Base-by-base conservation (phyloP, 2,329 filamentous ascomycete species). In the Aschersonia sp. region DNA sequence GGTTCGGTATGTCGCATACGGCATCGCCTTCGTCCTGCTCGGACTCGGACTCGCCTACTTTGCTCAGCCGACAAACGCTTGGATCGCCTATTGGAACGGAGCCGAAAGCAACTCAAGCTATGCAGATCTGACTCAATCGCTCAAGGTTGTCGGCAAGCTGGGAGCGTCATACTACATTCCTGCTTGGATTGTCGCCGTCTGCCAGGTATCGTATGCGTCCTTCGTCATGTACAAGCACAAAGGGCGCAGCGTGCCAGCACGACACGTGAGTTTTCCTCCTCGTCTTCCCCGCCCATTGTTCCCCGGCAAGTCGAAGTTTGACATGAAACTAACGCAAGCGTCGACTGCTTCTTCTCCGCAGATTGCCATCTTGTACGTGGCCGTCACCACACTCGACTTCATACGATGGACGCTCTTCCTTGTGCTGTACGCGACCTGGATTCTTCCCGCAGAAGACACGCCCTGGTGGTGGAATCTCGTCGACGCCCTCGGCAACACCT, bases 151-250 rank as follows among this genome's bases (percentile, higher is more conserved):
- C 3, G 47, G 47, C 47, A 51, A 51, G 40, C 30, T 51, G 2
- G 47, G 49, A 10, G 49, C 47, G 5, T 45, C 42, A 9, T 47
- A 48, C 40, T 51, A 51, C 43, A 48, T 48, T 29, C 45, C 49
- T 10, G 45, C 45, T 7, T 51, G 49, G 49, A 46, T 41, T 3
- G 43, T 51, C 30, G 48, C 49, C 9, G 40, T 51, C 6, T 40
- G 38, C 9, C 49, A 51, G 31, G 12, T 51, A 12, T 44, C 31
- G 5, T 51, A 51, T 42, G 49, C 49, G 3, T 47, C 47, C 3
- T 51, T 51, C 42, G 49, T 51, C n/a, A 40, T 48, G 47, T 38
- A 47, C 45, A 51, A 47, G 42, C 49, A 51, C 47, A 51, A 47
- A 31, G 35, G 32, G 2, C 35, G 12, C 43, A 31, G 44, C 35